phyloP scores from a whole-genome alignment of 176 grass and related monocot species.

The Tillandsia leiboldiana region DNA sequence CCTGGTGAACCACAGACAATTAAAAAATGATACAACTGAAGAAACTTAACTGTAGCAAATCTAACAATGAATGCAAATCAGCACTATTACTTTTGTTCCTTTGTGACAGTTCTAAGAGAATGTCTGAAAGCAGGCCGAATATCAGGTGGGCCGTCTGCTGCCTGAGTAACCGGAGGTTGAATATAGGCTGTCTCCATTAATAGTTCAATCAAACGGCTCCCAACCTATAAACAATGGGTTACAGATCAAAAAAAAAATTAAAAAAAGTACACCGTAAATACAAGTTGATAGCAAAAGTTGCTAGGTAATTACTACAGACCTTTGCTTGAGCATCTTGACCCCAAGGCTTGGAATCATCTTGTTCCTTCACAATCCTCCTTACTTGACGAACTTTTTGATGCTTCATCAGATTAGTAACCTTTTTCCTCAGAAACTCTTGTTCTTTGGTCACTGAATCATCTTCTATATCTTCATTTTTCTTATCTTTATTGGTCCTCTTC shows the following conservation, averaged over 20 bases:
- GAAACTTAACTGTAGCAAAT: background rate
- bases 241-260: background rate
- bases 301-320: constrained; percentile 30
- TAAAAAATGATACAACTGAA: constrained; percentile 23
- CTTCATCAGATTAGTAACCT: constrained; percentile 73
- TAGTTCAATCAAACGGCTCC: constrained; percentile 88
- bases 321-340: constrained; percentile 86
- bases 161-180: constrained; percentile 74
- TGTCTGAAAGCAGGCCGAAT: constrained; percentile 92
- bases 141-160: constrained; percentile 71
- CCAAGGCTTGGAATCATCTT: constrained; percentile 77
- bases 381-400: constrained; percentile 66
- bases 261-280: constrained; percentile 8
- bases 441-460: constrained; percentile 32
- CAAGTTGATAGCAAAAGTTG: constrained; percentile 5
- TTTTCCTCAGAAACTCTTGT: constrained; percentile 68
- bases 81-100: constrained; percentile 47
- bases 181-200: constrained; percentile 87
- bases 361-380: constrained; percentile 52
- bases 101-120: constrained; percentile 34
- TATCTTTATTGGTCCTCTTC: constrained; percentile 52
- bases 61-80: background rate
- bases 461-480: constrained; percentile 31
- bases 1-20: constrained; percentile 39
- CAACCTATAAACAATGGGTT: constrained; percentile 49